Evolutionary conservation across 2,329 filamentous ascomycete genomes (phyloP), one percentile per base, ranked within the genome.

Genomic region (Escovopsis sp.): DNA sequence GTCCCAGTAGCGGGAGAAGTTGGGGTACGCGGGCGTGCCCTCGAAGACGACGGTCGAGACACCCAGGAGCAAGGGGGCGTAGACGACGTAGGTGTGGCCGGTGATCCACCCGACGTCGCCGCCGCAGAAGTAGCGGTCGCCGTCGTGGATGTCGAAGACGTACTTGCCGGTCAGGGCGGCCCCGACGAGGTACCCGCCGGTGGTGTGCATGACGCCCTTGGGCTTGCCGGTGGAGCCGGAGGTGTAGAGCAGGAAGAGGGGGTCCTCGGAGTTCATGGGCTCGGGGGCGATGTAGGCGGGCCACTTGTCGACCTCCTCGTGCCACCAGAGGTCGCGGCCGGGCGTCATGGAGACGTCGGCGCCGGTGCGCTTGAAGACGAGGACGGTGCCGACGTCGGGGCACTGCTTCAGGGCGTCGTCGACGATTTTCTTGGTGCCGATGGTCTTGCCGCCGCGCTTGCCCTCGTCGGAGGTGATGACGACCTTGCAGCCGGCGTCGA

Each of bases 91-190:
- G 17, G 90, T 94, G 64, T 98, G 90, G 14, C 90, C 90, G 21
- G 90, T 98, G 56, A 98, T 96, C 90, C 90, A 98, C 45, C 90
- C 90, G 30, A 98, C 88, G 52, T 98, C 90, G 57, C 90, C 90
- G 58, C 87, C 90, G 50, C 90, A 98, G 71, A 96, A 96, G 71
- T 90, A 94, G 43, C 74, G 76, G 58, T 98, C 90, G 36, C 81
- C 76, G 43, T 87, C 79, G 57, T 98, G 90, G 43, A 98, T 92
- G 57, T 98, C 90, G 55, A 98, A 98, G 42, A 96, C 88, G 58
- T 98, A 96, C 63, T 96, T 98, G 60, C 87, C 88, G 11, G 90
- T 98, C 50, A 80, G 71, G 25, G 90, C 88, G 35, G 87, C 87
- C 40, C 90, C 90, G 7, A 96, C 63, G n/a, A 98, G 72, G 57